Base-by-base conservation (phyloP, 2,329 filamentous ascomycete species). In the Teratosphaeriaceae sp. region DNA sequence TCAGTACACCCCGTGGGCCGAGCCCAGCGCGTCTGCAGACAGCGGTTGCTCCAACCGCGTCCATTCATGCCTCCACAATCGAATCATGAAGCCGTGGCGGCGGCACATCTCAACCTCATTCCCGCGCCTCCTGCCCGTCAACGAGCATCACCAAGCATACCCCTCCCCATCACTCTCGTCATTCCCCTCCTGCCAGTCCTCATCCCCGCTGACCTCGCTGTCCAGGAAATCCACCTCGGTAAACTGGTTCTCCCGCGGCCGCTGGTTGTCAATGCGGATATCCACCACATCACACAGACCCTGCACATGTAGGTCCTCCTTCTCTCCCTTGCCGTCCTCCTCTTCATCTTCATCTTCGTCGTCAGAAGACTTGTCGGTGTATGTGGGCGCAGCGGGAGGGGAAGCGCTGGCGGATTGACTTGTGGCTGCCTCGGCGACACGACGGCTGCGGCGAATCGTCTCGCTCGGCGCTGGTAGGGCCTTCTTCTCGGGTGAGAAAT, bases 251-350 rank as follows among this genome's bases (percentile, higher is more conserved):
- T 88, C 85, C 2, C 73, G 73, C 4, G 81, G 80, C 47, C 86
- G 81, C 57, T 85, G 76, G 59, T 89, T 89, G 62, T 89, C 85
- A 51, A 89, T 81, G 34, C 78, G 69, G 33, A 89, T 74, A 46
- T 84, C 76, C 15, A 89, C 84, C 5, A 79, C 71, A 30, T 80
- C 73, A 56, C 85, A 90, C 51, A 82, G 71, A 1, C 84, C 84
- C 47, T 89, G 85, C 20, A 82, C 65, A 44, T 72, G 15, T 11
- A 12, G 72, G 1, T 47, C 50, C 36, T 61, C 57, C 3, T 46
- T 47, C 29, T 43, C 42, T 40, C 49, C 53, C 29, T 68, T 63
- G 30, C 59, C 61, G 12, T 55, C 62, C 12, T 63, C 61, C 34
- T 61, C 61, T 9, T 39, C 42, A 20, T 61, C 59, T n/a, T 68